Evolutionary conservation across 192 early-diverging fungal genomes (phyloP), one percentile per base, ranked within the genome.

Genomic region (Spinellus fusiger): DNA sequence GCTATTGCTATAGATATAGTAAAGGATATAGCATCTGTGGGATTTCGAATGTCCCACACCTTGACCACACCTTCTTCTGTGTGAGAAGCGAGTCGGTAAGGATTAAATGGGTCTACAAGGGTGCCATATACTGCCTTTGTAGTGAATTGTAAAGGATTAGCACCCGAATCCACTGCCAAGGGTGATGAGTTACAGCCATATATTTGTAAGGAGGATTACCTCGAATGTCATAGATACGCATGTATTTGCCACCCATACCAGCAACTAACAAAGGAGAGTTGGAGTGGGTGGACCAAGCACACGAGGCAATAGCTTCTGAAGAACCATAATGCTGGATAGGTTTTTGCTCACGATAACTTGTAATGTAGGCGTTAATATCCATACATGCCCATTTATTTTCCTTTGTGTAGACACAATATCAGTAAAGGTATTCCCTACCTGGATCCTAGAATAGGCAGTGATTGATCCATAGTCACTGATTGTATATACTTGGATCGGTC

Each of bases 1-100:
- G 3, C 5, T 37, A 37, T 37, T 9, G 35, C 5, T 13, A 37
- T 13, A 50, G 31, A 32, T 48, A 46, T 59, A 47, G n/a, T n/a
- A 73, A 73, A 69, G 75, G 75, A 80, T 51, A 87, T 80, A 15
- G 89, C 71, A 34, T 88, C 86, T 0, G 72, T 64, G 4, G 78
- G 48, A 47, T 88, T 89, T 48, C 91, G 69, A 15, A 71, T 63
- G 68, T 93, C 91, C 91, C 91, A 93, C 27, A 93, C 58, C 33
- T 77, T 70, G 28, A 93, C 82, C 23, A 77, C 69, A 12, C 79
- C 79, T 34, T 84, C 83, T 15, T 89, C 86, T 7, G 84, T 76
- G 61, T 73, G 89, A 16, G 86, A 89, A 0, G 90, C 89, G 63
- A 92, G 78, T 29, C 87, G 74, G 58, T 86, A 62, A 12, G 70